A percentile compares a stretch with the other conserved stretches of the same genome.
Evolutionary conservation across 768 basidiomycete genomes (phyloP).

Genomic region (Russula olivacea): DNA sequence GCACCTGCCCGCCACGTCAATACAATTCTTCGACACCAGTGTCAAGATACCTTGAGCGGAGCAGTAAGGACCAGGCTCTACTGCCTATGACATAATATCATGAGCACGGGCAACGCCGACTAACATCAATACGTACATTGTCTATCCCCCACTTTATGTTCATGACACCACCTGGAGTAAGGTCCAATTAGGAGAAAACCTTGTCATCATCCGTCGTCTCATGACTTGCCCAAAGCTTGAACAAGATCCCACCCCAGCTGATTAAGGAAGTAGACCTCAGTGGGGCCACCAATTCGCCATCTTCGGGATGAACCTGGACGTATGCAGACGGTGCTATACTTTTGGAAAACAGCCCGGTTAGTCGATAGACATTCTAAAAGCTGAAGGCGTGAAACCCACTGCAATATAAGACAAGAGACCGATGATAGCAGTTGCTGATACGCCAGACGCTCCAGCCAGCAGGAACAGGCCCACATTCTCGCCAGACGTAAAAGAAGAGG

Average conservation of each 20-base stretch:
- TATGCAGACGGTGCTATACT: conserved; percentile 25
- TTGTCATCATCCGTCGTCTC: too few species aligned
- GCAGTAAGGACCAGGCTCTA: conserved; percentile 8
- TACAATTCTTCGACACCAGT: neutral
- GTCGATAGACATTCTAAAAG: neutral
- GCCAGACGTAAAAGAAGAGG: conserved; percentile 22
- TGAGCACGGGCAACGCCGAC: neutral
- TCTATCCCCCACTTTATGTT: conserved; percentile 34
- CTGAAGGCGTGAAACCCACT: conserved; percentile 15
- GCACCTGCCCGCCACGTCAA: neutral
- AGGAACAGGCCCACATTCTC: conserved; percentile 28
- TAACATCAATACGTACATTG: conserved; percentile 28
- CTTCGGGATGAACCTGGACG: conserved; percentile 17
- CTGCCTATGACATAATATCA: neutral
- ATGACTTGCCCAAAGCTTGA: conserved; percentile 25
- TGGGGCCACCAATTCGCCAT: conserved; percentile 25
- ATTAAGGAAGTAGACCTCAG: conserved; percentile 29
- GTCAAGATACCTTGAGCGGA: conserved; percentile 15
- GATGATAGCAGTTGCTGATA: conserved; percentile 26
- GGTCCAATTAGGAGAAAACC: neutral
- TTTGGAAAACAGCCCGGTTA: neutral
- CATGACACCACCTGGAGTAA: conserved; percentile 34
- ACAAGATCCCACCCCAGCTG: conserved; percentile 30
- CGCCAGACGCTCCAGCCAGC: conserved; percentile 24
- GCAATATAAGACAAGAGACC: conserved; percentile 26